A percentile compares a stretch with the other conserved stretches of the same genome.
Conservation (phyloP, 2,329 filamentous ascomycete genomes). For the Daldinia sp. region DNA sequence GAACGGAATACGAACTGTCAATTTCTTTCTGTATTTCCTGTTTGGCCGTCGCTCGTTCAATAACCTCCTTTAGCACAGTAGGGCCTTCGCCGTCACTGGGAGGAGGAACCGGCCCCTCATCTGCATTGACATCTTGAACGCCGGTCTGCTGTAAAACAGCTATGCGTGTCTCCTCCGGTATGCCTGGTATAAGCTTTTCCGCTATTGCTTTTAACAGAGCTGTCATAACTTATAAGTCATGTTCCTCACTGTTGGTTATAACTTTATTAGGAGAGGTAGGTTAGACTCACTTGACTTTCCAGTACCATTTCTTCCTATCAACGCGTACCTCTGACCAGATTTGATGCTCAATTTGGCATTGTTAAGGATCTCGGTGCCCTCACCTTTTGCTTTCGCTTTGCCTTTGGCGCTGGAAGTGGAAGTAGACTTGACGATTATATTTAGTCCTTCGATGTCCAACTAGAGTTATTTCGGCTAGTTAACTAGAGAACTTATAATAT, state of each 20-base stretch:
- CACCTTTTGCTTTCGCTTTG: slow-evolving; percentile 62
- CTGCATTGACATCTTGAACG: slow-evolving; percentile 52
- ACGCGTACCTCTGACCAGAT: slow-evolving; percentile 78
- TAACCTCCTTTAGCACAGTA: slow-evolving; percentile 74
- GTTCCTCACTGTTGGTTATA: not conserved
- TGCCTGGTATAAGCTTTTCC: slow-evolving; percentile 82
- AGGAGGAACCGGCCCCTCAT: slow-evolving; percentile 44
- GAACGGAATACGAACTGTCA: slow-evolving; percentile 57
- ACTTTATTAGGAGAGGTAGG: not conserved
- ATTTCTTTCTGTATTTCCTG: slow-evolving; percentile 72
- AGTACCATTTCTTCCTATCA: slow-evolving; percentile 83
- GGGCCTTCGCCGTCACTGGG: slow-evolving; percentile 33
- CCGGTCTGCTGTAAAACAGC: slow-evolving; percentile 77
- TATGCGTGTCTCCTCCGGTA: slow-evolving; percentile 73
- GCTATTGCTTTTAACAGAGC: slow-evolving; percentile 80
- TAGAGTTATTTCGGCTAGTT: slow-evolving; percentile 48
- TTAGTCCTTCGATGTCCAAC: slow-evolving; percentile 80
- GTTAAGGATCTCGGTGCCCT: slow-evolving; percentile 74
- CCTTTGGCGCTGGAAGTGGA: slow-evolving; percentile 49
- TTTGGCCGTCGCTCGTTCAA: slow-evolving; percentile 69
- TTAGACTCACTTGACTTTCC: slow-evolving; percentile 78
- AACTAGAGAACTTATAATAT: not conserved
- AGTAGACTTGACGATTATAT: slow-evolving; percentile 70
- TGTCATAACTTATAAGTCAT: slow-evolving; percentile 49
- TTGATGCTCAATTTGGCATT: slow-evolving; percentile 79